These are phyloP conservation scores for Camptophora hylomeconis DNA, from an alignment of 2,329 filamentous ascomycete genomes.

Conservation along the genomic window DNA sequence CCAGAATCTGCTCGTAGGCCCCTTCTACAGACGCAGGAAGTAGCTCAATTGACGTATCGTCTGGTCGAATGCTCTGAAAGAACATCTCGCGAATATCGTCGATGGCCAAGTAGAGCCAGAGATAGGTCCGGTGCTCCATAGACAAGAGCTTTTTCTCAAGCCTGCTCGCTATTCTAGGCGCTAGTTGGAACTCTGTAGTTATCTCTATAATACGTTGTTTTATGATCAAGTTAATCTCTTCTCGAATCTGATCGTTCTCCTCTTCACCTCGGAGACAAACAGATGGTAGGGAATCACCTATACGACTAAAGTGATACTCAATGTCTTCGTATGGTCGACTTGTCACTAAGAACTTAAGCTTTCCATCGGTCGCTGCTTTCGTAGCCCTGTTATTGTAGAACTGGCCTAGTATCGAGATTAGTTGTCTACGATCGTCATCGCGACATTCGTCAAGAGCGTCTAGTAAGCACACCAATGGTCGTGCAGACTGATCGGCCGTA, in stretches of 20 bases:
- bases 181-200: conserved; percentile 2
- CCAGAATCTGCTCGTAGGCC: conserved; percentile 20
- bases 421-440: background rate
- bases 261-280: conserved; percentile 15
- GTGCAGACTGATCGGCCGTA: background rate
- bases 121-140: conserved; percentile 20
- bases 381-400: conserved; percentile 3
- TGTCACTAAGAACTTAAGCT: conserved; percentile 19
- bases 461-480: conserved; percentile 7
- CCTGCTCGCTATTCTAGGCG: background rate
- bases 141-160: conserved; percentile 7
- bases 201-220: conserved; percentile 9
- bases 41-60: conserved; percentile 9
- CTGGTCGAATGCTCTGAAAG: conserved; percentile 5
- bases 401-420: conserved; percentile 5
- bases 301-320: conserved; percentile 9
- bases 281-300: conserved; percentile 3
- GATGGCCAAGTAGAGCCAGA: conserved; percentile 19
- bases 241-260: conserved; percentile 12
- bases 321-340: conserved; percentile 22
- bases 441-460: conserved; percentile 14
- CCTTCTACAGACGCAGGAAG: conserved; percentile 18
- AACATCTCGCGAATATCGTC: conserved; percentile 11
- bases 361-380: conserved; percentile 2
- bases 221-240: conserved; percentile 17